Evolutionary conservation across 2,329 filamentous ascomycete species (phyloP).

Genomic region (Fusarium mexicanum): DNA sequence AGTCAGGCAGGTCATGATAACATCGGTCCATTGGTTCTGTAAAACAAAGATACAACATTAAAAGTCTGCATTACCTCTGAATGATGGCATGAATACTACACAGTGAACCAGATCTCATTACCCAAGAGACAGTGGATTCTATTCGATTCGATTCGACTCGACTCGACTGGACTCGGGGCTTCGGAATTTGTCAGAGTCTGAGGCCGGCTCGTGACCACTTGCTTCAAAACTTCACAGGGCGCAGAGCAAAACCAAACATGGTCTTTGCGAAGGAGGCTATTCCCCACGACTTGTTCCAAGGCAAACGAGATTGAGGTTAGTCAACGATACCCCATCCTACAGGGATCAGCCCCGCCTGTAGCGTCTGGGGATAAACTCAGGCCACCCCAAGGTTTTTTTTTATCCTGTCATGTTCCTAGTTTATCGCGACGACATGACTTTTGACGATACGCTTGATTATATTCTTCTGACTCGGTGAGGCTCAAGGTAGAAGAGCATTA

Average conservation of each 20-base stretch:
- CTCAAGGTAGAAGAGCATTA: not conserved
- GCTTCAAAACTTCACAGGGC: conserved; percentile 30
- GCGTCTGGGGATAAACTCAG: conserved; percentile 35
- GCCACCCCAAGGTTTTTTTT: conserved; percentile 25
- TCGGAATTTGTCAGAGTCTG: conserved; percentile 4
- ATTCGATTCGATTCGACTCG: not conserved
- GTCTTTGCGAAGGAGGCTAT: conserved; percentile 10
- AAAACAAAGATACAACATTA: not conserved
- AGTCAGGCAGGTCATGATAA: not conserved
- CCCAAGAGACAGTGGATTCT: conserved; percentile 9
- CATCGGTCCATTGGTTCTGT: not conserved
- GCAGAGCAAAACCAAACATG: conserved; percentile 24
- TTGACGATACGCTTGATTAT: not conserved
- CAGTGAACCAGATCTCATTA: conserved; percentile 6
- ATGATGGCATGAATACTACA: conserved; percentile 19
- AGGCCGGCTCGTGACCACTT: conserved; percentile 14
- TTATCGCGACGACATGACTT: conserved; percentile 17
- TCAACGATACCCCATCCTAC: conserved; percentile 29
- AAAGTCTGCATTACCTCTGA: not conserved
- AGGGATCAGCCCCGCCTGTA: conserved; percentile 7
- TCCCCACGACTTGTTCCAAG: conserved; percentile 35
- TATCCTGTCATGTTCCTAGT: conserved; percentile 16
- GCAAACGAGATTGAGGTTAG: conserved; percentile 39
- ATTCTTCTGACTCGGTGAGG: conserved; percentile 4
- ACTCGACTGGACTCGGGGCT: not conserved